Evolutionary conservation across 1,284 basidiomycete genomes (phyloP), one percentile per base, ranked within the genome.

Genomic region (Chalciporus piperatoides): DNA sequence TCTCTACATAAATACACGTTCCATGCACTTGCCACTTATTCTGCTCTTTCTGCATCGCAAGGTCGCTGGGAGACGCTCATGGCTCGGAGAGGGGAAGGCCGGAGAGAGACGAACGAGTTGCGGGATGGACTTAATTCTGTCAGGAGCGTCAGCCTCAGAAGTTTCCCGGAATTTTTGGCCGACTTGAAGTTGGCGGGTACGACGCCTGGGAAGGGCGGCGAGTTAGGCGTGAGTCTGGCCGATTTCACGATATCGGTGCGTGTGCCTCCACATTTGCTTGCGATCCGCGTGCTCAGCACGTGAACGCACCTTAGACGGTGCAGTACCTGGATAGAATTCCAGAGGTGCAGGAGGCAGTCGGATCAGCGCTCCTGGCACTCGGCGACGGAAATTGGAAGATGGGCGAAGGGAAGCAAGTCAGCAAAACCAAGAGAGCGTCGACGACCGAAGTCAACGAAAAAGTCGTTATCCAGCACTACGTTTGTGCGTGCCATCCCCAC

Each of bases 311-410:
- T 27, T 53, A 89, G 86, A 81, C 83, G 0, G 74, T 85, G 8
- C 73, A 78, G 41, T 91, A 88, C 59, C 62, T 91, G 53, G 78
- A 84, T 44, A 73, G 78, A 43, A 68, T 91, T 5, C 84, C 86
- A 1, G 78, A 83, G 37, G 83, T 90, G 3, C 76, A 80, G 47
- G 74, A 72, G 25, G 86, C 84, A 0, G 85, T 82, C 10, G 77
- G 77, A 1, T 71, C 84, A 2, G 80, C 82, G 0, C 69, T 91
- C 32, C 62, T 80, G 38, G 78, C 80, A 1, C 75, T 91, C 1
- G 88, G 88, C 0, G 88, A 91, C 53, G 88, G 88, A 3, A 91
- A 91, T 56, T 91, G 89, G 88, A 87, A 81, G 67, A 90, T 91
- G 88, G 88, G 89, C 4, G 86, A 89, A 54, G 87, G 88, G 2